Base-by-base conservation (phyloP, 202 grass and related monocot species). In the Carex sylvatica region DNA sequence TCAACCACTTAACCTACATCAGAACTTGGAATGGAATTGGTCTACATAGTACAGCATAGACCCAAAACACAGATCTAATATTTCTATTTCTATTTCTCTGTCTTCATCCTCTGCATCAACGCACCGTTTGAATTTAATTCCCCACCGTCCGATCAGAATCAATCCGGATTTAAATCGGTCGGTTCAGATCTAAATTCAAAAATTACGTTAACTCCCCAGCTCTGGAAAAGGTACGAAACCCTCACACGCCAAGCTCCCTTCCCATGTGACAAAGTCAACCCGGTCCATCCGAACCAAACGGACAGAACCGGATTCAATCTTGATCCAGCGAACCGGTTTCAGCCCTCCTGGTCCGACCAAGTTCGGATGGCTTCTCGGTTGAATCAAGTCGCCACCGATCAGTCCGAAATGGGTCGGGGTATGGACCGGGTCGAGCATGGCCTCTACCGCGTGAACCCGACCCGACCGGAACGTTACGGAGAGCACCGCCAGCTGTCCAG, bases 401-500 rank as follows among this genome's bases (percentile, higher is more conserved):
- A 23, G 40, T 56, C 81, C 46, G 42, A 65, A 70, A 68, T 23
- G 81, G 81, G 40, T 81, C 28, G 15, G 49, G 51, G 6, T 60
- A 16, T 9, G 36, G 26, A 40, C 42, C 85, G 68, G 83, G 84
- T 63, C 22, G 58, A 9, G 89, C 72, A 22, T 91, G 89, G 4
- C 85, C 87, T 60, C 85, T 84, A 46, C 93, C 87, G 52, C 94
- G 88, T 13, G 86, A 87, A 0, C 91, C 86, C 20, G 90, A 86
- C 11, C 86, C 94, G 38, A 92, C 80, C 6, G 88, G 76, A 15
- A 97, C 88, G 83, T 91, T 89, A 60, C 94, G 91, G 83, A 97
- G 90, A 72, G 90, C 86, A 80, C 94, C 94, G 71, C 91, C 91
- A 40, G 91, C 94, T 53, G 94, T 97, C 94, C 91, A 97, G 87